phyloP scores from a whole-genome alignment of 1,284 basidiomycete genomes.

The Trametes sp. region DNA sequence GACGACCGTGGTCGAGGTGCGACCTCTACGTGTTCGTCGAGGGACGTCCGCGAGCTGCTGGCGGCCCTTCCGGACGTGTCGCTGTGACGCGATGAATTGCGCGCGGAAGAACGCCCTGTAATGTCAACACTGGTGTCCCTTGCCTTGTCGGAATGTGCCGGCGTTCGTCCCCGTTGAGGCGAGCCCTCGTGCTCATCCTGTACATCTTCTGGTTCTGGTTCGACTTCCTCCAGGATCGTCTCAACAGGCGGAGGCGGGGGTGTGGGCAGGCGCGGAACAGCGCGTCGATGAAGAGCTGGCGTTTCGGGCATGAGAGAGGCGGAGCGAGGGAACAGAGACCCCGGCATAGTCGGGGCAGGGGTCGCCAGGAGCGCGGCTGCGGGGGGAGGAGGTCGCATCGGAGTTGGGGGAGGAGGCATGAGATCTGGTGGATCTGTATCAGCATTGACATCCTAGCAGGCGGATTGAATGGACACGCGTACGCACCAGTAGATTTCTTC shows the following conservation, averaged over 20 bases:
- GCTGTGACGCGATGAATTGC: constrained; percentile 8
- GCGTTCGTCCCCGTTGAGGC: constrained; percentile 14
- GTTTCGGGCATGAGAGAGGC: constrained; percentile 63
- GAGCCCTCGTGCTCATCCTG: neutral
- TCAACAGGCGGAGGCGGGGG: constrained; percentile 22
- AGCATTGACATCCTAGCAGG: neutral
- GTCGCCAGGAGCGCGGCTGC: constrained; percentile 29
- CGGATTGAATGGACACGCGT: too few species aligned
- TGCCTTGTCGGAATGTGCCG: neutral
- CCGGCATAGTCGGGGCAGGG: constrained; percentile 74
- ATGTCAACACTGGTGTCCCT: neutral
- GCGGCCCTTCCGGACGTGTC: neutral
- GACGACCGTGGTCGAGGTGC: constrained; percentile 20
- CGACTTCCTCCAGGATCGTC: neutral
- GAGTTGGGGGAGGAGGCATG: constrained; percentile 33
- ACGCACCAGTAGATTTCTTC: constrained; percentile 8
- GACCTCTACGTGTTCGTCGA: constrained; percentile 10
- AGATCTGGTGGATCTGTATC: constrained; percentile 10
- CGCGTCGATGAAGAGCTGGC: constrained; percentile 10
- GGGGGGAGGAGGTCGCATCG: constrained; percentile 45
- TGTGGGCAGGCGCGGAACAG: constrained; percentile 21
- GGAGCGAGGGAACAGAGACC: constrained; percentile 75
- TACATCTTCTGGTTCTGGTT: neutral
- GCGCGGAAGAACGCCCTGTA: neutral
- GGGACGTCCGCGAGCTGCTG: constrained; percentile 12